Evolutionary conservation across 352 stramenopile genomes (phyloP), one percentile per base, ranked within the genome.

Genomic region (Globisporangium perplexum): DNA sequence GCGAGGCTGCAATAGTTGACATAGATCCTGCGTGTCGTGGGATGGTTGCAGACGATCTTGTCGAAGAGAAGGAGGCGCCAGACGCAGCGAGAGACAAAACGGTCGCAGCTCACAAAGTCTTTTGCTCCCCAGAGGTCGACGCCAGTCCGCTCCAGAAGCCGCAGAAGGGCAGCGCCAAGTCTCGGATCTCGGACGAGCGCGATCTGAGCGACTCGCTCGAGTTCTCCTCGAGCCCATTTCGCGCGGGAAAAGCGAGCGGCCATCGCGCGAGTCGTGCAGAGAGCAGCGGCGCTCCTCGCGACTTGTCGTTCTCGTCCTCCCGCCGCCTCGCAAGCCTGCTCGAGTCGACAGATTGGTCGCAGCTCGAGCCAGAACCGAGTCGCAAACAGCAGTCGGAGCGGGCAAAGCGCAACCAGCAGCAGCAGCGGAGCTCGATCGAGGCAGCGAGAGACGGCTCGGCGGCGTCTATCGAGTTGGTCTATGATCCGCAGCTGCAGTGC

Each of bases 401-500:
- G 7, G 26, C 59, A 30, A 30, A 23, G 26, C 50, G 2, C 42
- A 30, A 59, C 35, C 38, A 46, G 23, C 39, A 22, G 11, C 41
- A 38, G 23, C 47, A 20, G 7, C 42, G 38, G 47, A 28, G 20
- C 41, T 28, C 41, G n/a, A 7, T 30, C 20, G 33, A 30, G 20
- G 4, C 20, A 17, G 3, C 53, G 10, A 52, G 18, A 20, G 15
- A 7, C 4, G 20, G 44, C 42, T 33, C 35, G n/a, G 15, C 14
- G 18, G 28, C 23, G 42, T 51, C 61, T 47, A 49, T 94, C 50
- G 86, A 96, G 49, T 60, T 96, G 43, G 67, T 96, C 31, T 96
- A 92, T 52, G 83, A 96, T 33, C 80, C 86, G 30, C 71, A 90
- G 35, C 48, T 94, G 62, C 70, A 81, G 18, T 96, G 86, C 55